These are phyloP conservation scores for Chytriomyces confervae DNA, from an alignment of 192 early-diverging fungal species.

Conservation along the genomic window DNA sequence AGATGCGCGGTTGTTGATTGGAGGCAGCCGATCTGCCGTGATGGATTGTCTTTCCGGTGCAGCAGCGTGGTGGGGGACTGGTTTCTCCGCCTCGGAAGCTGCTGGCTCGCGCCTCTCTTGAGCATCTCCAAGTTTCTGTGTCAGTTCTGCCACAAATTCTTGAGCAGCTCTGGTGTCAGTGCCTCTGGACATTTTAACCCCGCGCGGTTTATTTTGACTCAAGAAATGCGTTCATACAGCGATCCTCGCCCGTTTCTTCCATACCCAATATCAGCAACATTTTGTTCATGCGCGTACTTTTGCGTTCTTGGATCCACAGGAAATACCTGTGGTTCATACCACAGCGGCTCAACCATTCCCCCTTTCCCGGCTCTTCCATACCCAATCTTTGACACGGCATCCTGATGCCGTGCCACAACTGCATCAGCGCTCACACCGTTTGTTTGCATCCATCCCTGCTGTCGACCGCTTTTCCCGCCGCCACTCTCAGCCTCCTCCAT, in stretches of 20 bases:
- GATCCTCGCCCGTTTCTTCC: neutral
- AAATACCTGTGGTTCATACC: neutral
- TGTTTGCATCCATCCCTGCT: neutral
- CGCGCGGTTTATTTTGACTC: neutral
- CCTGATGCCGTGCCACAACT: neutral
- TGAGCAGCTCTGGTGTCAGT: too few relatives aligned
- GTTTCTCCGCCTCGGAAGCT: too few relatives aligned
- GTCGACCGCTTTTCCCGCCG: neutral
- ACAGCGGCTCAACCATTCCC: neutral
- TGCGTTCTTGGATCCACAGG: neutral
- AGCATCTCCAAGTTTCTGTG: too few relatives aligned
- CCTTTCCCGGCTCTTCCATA: constrained; percentile 9
- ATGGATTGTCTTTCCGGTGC: neutral
- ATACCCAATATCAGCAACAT: constrained; percentile 33
- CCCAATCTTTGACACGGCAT: constrained; percentile 10
- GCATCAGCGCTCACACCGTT: neutral
- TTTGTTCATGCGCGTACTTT: constrained; percentile 13
- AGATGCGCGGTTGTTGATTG: neutral
- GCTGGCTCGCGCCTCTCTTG: too few relatives aligned
- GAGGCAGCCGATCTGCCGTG: constrained; percentile 10
- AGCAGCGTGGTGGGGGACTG: too few relatives aligned
- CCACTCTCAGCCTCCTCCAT: neutral
- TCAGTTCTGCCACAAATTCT: too few relatives aligned
- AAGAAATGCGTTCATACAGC: neutral
- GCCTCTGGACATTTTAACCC: too few relatives aligned